phyloP scores from a whole-genome alignment of 306 rosid genomes.

The Chamaecrista fasciculata region DNA sequence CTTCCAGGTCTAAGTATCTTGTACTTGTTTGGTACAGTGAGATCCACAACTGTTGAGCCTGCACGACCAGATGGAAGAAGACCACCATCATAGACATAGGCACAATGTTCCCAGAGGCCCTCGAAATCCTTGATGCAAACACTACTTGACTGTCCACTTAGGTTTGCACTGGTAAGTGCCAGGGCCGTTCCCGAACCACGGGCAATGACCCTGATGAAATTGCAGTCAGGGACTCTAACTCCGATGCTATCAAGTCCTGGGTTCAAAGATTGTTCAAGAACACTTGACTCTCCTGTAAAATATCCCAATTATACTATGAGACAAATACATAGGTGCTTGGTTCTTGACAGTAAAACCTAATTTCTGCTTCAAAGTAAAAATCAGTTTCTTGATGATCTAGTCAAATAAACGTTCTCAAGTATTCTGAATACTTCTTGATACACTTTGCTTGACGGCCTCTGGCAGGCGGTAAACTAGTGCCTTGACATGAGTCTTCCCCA shows the following conservation, averaged over 20 bases:
- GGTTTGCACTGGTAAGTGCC: slow-evolving; percentile 94
- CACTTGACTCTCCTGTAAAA: slow-evolving; percentile 77
- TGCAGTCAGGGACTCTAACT: slow-evolving; percentile 83
- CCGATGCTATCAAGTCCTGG: slow-evolving; percentile 87
- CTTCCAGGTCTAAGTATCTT: slow-evolving; percentile 92
- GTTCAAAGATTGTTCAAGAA: slow-evolving; percentile 81
- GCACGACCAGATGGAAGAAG: slow-evolving; percentile 84
- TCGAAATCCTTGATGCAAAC: slow-evolving; percentile 73
- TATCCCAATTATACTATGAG: slow-evolving; percentile 31
- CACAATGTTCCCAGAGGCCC: slow-evolving; percentile 82
- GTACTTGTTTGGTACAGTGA: slow-evolving; percentile 57
- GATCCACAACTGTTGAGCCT: slow-evolving; percentile 88
- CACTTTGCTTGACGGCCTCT: too few relatives aligned
- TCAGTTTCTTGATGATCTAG: neutral
- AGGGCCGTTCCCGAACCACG: slow-evolving; percentile 70
- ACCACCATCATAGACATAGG: slow-evolving; percentile 77
- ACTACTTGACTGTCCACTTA: slow-evolving; percentile 87
- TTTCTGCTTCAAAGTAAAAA: neutral
- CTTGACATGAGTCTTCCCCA: too few relatives aligned
- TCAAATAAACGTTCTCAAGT: neutral
- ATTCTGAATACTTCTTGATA: neutral
- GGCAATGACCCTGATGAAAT: slow-evolving; percentile 75
- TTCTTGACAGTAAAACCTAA: neutral
- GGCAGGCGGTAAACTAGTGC: too few relatives aligned
- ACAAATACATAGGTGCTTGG: neutral